A percentile compares a stretch with the other conserved stretches of the same genome.
Evolutionary conservation across 208 protist genomes (phyloP).

Genomic region (Kentomonas sorsogonicus): DNA sequence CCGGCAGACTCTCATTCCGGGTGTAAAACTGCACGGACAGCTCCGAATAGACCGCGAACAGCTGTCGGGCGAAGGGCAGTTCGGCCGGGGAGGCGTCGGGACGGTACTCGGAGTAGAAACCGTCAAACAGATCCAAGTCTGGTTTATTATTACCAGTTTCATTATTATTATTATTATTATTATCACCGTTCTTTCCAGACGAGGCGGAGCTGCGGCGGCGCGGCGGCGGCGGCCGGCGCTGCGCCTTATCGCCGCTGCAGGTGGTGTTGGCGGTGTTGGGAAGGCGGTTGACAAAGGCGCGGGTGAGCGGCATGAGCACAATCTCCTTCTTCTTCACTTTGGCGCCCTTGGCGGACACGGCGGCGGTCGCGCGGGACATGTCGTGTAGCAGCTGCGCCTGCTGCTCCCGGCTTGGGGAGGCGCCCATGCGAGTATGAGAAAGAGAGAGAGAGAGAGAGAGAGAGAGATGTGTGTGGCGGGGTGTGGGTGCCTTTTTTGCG

Average conservation of each 20-base stretch:
- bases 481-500: no score
- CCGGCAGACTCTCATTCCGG: slow-evolving; percentile 19
- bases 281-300: slow-evolving; percentile 6
- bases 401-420: slow-evolving; percentile 10
- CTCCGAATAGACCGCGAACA: slow-evolving; percentile 30
- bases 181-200: no score
- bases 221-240: no score
- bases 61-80: slow-evolving; percentile 35
- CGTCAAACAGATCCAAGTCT: no score
- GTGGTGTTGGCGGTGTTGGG: neutral
- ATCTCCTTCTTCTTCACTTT: slow-evolving; percentile 2
- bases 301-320: slow-evolving; percentile 10
- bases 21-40: slow-evolving; percentile 33
- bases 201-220: neutral
- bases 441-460: no score
- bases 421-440: slow-evolving; percentile 7
- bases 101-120: neutral
- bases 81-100: slow-evolving; percentile 9
- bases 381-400: slow-evolving; percentile 10
- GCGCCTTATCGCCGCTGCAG: no score
- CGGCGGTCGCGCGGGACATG: neutral
- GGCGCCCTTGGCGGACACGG: no score
- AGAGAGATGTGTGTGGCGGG: no score
- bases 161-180: no score
- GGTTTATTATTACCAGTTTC: no score